Percentiles rank a stretch among this genome's conserved stretches.
Evolutionary conservation across 1,139 yeast species (phyloP).

Genomic region (Blastobotrys proliferans): DNA sequence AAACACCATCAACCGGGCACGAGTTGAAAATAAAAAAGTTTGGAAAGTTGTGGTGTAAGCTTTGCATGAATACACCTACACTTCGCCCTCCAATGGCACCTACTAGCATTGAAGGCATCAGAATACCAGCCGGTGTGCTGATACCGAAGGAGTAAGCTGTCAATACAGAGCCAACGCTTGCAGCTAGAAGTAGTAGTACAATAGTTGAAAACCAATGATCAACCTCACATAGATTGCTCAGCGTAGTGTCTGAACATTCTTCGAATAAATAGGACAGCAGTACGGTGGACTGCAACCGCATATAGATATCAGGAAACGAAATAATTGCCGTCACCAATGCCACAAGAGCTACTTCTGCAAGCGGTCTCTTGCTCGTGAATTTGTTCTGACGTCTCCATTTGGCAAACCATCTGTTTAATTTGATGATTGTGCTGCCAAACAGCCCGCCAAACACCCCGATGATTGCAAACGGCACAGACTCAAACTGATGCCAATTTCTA

Average conservation of each 20-base stretch:
- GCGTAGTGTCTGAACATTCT: conserved; percentile 44
- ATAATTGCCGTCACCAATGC: conserved; percentile 50
- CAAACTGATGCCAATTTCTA: conserved; percentile 69
- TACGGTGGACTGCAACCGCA: conserved; percentile 54
- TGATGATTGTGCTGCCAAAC: conserved; percentile 54
- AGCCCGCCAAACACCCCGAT: conserved; percentile 69
- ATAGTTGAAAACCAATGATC: conserved; percentile 28
- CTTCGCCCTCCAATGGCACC: conserved; percentile 71
- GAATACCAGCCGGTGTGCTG: conserved; percentile 67
- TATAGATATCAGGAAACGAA: conserved; percentile 53
- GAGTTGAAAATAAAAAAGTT: conserved; percentile 29
- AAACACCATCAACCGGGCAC: conserved; percentile 47
- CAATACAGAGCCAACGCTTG: conserved; percentile 51
- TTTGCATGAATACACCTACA: conserved; percentile 53
- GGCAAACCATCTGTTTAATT: conserved; percentile 45
- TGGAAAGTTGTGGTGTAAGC: conserved; percentile 31
- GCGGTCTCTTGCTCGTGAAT: conserved; percentile 21
- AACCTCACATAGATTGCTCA: conserved; percentile 38
- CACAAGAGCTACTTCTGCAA: conserved; percentile 48
- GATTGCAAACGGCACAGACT: conserved; percentile 60
- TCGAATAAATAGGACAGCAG: conserved; percentile 56
- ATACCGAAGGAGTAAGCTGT: conserved; percentile 64
- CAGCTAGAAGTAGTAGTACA: conserved; percentile 41
- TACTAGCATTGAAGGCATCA: conserved; percentile 66
- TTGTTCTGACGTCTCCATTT: conserved; percentile 31